Conservation (phyloP, 2,329 filamentous ascomycete genomes). For the Penicillium palitans region DNA sequence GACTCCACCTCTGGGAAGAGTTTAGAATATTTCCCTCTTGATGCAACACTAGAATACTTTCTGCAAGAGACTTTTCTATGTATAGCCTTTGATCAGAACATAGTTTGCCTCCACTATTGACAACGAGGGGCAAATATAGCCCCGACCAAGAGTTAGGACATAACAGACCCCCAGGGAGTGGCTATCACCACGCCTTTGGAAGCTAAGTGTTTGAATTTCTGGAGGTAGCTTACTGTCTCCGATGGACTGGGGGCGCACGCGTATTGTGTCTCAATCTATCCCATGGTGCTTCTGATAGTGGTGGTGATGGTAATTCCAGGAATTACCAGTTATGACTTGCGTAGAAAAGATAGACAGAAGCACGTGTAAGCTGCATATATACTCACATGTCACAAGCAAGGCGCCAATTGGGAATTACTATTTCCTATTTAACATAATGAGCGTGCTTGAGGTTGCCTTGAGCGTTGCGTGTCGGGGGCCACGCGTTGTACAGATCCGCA, state of each 20-base stretch:
- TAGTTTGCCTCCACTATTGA: slow-evolving; percentile 1
- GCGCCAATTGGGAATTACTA: background rate
- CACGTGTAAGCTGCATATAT: slow-evolving; percentile 10
- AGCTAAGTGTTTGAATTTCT: background rate
- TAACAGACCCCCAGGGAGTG: background rate
- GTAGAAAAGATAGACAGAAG: slow-evolving; percentile 7
- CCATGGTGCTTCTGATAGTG: background rate
- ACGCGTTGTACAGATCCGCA: slow-evolving; percentile 15
- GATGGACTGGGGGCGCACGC: background rate
- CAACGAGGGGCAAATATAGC: background rate
- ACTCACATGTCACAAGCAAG: slow-evolving; percentile 11
- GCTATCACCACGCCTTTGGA: background rate
- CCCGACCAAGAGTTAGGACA: background rate
- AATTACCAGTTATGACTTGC: slow-evolving; percentile 10
- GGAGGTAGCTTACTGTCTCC: background rate
- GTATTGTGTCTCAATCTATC: background rate
- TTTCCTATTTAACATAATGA: slow-evolving; percentile 1
- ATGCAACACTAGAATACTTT: slow-evolving; percentile 13
- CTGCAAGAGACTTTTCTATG: no score
- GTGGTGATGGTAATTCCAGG: background rate
- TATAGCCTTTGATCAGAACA: slow-evolving; percentile 1
- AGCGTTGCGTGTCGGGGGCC: slow-evolving; percentile 15
- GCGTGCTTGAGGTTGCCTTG: background rate
- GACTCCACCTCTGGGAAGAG: slow-evolving; percentile 9
- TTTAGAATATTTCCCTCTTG: slow-evolving; percentile 6